These are phyloP conservation scores for Scolecobasidium constrictum DNA, from an alignment of 2,329 filamentous ascomycete species.

Conservation along the genomic window DNA sequence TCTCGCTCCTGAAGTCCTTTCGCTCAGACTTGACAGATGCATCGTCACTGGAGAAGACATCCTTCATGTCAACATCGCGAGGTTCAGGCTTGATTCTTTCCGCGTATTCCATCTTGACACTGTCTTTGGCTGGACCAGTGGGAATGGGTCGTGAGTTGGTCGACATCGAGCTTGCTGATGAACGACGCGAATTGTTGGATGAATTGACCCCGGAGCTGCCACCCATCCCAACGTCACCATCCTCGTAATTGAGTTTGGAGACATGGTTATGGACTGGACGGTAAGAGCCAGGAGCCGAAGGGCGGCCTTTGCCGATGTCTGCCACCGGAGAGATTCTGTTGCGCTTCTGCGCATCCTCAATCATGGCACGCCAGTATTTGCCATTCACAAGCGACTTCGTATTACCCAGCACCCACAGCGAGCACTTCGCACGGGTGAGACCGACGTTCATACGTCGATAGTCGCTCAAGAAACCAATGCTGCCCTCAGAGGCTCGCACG, in stretches of 20 bases:
- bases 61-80: not conserved
- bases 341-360: slow-evolving; percentile 39
- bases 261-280: not conserved
- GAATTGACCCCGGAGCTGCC: not conserved
- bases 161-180: not conserved
- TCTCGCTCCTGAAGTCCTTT: no score
- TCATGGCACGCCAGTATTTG: slow-evolving; percentile 80
- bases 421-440: slow-evolving; percentile 90
- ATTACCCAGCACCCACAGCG: slow-evolving; percentile 92
- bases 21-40: not conserved
- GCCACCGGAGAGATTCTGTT: slow-evolving; percentile 1
- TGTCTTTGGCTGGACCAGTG: not conserved
- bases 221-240: not conserved
- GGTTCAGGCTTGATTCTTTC: not conserved
- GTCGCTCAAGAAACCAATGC: slow-evolving; percentile 96
- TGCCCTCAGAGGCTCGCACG: slow-evolving; percentile 82
- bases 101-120: not conserved
- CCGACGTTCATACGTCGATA: slow-evolving; percentile 99
- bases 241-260: not conserved
- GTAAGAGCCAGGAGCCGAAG: not conserved
- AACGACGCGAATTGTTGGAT: not conserved
- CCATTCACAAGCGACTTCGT: slow-evolving; percentile 77
- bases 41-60: not conserved
- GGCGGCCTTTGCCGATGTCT: not conserved
- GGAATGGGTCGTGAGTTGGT: not conserved